phyloP scores from a whole-genome alignment of 139 green algal genomes.

The Coelastrella sp. region DNA sequence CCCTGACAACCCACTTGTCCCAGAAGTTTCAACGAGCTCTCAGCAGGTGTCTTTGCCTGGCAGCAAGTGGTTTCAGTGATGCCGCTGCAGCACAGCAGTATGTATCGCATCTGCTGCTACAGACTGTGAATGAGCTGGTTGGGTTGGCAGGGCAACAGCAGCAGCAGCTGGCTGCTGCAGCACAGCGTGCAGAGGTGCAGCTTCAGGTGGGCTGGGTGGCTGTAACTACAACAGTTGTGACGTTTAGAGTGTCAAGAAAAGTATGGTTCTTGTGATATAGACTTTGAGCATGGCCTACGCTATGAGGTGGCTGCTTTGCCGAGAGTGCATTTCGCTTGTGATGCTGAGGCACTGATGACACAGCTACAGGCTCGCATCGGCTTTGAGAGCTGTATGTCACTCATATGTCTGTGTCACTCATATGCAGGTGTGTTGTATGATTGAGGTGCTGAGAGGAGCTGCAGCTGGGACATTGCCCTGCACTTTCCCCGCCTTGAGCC shows the following conservation, averaged over 20 bases:
- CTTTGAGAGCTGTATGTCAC: too few relatives aligned
- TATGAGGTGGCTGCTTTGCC: too few relatives aligned
- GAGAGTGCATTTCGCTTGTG: too few relatives aligned
- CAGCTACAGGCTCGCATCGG: too few relatives aligned
- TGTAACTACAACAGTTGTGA: not conserved
- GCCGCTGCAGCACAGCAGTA: slow-evolving; percentile 20
- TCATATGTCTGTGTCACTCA: too few relatives aligned
- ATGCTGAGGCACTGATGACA: too few relatives aligned
- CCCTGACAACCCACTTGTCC: slow-evolving; percentile 45
- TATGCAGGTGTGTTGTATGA: slow-evolving; percentile 57
- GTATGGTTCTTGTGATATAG: too few relatives aligned
- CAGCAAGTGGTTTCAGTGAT: slow-evolving; percentile 28
- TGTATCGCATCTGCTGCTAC: slow-evolving; percentile 40
- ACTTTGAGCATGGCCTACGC: too few relatives aligned
- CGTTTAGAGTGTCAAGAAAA: too few relatives aligned
- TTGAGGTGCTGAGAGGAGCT: slow-evolving; percentile 79
- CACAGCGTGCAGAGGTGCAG: slow-evolving; percentile 41
- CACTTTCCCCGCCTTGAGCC: slow-evolving; percentile 65
- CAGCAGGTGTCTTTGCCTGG: slow-evolving; percentile 45
- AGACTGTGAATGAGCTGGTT: slow-evolving; percentile 43
- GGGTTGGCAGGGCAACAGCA: slow-evolving; percentile 49
- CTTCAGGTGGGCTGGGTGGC: slow-evolving; percentile 14
- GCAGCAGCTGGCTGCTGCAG: slow-evolving; percentile 44
- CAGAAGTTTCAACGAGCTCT: slow-evolving; percentile 64
- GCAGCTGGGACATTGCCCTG: slow-evolving; percentile 58